Base-by-base conservation (phyloP, 805 yeast genomes). In the Starmerella etchellsii region DNA sequence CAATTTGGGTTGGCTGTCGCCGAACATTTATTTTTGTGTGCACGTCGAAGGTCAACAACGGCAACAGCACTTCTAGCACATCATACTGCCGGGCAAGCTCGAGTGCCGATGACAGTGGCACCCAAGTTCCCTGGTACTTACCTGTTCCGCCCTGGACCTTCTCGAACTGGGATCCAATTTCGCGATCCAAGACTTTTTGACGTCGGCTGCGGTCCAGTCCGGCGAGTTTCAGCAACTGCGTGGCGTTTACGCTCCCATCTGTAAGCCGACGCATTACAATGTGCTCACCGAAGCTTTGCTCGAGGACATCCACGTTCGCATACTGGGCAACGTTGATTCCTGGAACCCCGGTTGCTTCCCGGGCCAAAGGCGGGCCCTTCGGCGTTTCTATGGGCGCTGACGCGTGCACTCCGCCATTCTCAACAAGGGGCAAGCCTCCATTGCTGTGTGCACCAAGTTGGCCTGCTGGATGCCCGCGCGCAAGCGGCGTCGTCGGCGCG, bases 121-220 rank as follows among this genome's bases (percentile, higher is more conserved):
- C 51, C 55, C 85, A 78, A 11, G 80, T 78, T 9, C 85, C 87
- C 55, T 77, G 82, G 57, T 73, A 75, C 51, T 74, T 74, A n/a
- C 81, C 82, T 47, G 76, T 73, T 0, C 82, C 83, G 27, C 82
- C 82, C 56, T 76, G 81, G 21, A 77, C 76, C 51, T 76, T 77
- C 51, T 78, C 85, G 53, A 74, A 78, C 27, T 62, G 64, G n/a
- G 80, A 78, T 6, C 73, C 69, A 31, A 76, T 74, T 48, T 76
- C 82, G 47, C 68, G 67, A 46, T 78, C 84, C 44, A 78, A 68
- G 37, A 75, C 66, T 44, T 76, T 69, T 8, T 81, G 74, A 36
- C 82, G 62, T 44, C 70, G 69, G 18, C 79, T 73, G 51, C 76
- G 70, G 49, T 80, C 82, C 42, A 76, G 68, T 36, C 78, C 76